Percentiles rank a stretch among this genome's conserved stretches.
Evolutionary conservation across 23 red algal genomes (phyloP).

Genomic region (Gracilaria domingensis): DNA sequence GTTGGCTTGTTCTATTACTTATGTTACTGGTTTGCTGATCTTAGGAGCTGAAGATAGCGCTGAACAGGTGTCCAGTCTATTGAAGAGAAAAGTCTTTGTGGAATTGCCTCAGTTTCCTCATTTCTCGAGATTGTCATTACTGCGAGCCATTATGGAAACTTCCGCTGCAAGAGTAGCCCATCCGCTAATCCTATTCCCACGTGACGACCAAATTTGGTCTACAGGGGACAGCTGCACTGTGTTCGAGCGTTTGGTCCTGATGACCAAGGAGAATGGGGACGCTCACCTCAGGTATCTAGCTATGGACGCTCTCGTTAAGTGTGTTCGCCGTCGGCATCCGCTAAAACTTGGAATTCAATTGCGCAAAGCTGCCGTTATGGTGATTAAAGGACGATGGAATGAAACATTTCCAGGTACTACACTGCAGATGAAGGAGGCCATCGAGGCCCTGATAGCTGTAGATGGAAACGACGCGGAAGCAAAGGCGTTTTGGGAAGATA

Average conservation of each 20-base stretch:
- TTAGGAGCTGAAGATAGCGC: background rate
- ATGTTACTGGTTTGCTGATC: slow-evolving; percentile 36
- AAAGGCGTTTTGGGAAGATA: slow-evolving; percentile 38
- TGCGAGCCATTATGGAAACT: slow-evolving; percentile 59
- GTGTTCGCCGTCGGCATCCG: slow-evolving; percentile 25
- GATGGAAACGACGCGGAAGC: slow-evolving; percentile 48
- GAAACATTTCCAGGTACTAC: slow-evolving; percentile 52
- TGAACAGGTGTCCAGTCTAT: background rate
- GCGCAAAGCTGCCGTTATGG: slow-evolving; percentile 17
- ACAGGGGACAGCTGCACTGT: background rate
- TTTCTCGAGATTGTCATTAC: slow-evolving; percentile 50
- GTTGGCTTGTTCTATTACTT: slow-evolving; percentile 46
- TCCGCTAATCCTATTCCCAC: slow-evolving; percentile 28
- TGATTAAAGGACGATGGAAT: slow-evolving; percentile 48
- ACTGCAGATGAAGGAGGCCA: slow-evolving; percentile 38
- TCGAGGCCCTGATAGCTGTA: slow-evolving; percentile 40
- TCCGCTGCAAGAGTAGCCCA: slow-evolving; percentile 37
- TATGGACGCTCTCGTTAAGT: slow-evolving; percentile 48
- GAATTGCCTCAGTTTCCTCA: slow-evolving; percentile 38
- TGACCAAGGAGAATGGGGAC: slow-evolving; percentile 34
- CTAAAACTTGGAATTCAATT: background rate
- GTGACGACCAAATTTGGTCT: background rate
- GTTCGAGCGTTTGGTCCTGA: slow-evolving; percentile 33
- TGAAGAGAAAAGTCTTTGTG: slow-evolving; percentile 27
- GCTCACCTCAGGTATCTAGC: slow-evolving; percentile 44